Conservation (phyloP, 192 early-diverging fungal genomes). For the Coemansia sp. region DNA sequence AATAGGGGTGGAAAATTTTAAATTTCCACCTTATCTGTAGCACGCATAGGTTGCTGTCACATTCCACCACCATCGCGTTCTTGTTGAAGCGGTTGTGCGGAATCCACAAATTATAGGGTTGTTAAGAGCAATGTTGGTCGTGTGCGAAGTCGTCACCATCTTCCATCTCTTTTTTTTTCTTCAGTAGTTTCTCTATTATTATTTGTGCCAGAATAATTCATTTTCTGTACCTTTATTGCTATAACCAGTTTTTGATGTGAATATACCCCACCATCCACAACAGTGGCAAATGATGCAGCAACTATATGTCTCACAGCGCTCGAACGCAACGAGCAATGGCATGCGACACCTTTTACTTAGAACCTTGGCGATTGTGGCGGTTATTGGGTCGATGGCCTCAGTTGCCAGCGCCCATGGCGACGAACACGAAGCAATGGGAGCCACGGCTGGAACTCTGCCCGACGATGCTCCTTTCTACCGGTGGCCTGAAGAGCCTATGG, state of each 20-base stretch:
- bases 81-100: too few species aligned
- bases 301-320: neutral
- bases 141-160: too few species aligned
- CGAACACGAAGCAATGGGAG: slow-evolving; percentile 4
- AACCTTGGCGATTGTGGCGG: neutral
- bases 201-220: neutral
- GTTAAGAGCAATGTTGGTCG: neutral
- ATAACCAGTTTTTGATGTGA: neutral
- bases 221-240: neutral
- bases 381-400: neutral
- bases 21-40: too few species aligned
- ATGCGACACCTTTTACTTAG: too few species aligned
- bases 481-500: slow-evolving; percentile 47
- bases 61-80: too few species aligned
- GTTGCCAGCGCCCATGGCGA: slow-evolving; percentile 14
- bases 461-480: slow-evolving; percentile 38
- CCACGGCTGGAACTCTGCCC: slow-evolving; percentile 14
- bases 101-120: neutral
- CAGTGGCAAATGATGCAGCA: neutral
- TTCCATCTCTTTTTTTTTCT: neutral
- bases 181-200: neutral
- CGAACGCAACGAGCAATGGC: neutral
- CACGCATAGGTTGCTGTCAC: too few species aligned
- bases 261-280: neutral
- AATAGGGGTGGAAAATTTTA: too few species aligned